Conservation (phyloP, 2,329 filamentous ascomycete genomes). For the Helotiales sp. region DNA sequence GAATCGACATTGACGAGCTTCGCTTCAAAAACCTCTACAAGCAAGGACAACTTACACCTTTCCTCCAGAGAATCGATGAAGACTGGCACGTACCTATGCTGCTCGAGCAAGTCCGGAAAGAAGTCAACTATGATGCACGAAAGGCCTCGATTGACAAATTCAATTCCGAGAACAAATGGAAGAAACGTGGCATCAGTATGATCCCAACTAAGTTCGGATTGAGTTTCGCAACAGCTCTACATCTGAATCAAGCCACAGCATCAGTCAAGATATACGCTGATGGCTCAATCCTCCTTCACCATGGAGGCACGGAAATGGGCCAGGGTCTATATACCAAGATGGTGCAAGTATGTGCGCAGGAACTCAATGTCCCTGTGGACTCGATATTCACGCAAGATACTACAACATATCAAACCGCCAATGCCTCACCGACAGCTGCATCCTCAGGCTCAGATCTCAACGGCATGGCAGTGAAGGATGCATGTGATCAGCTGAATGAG, state of each 20-base stretch:
- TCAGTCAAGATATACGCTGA: conserved; percentile 96
- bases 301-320: conserved; percentile 96
- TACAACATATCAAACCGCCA: conserved; percentile 89
- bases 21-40: conserved; percentile 87
- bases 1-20: conserved; percentile 76
- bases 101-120: conserved; percentile 80
- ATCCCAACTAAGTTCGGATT: conserved; percentile 97
- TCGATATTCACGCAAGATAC: conserved; percentile 90
- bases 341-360: conserved; percentile 88
- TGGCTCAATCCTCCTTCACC: conserved; percentile 84
- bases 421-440: conserved; percentile 86
- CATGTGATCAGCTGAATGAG: conserved; percentile 84
- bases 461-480: conserved; percentile 90
- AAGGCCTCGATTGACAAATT: conserved; percentile 70
- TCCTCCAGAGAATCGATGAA: conserved; percentile 82
- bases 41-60: conserved; percentile 75
- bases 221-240: conserved; percentile 83
- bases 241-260: conserved; percentile 91
- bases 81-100: conserved; percentile 88
- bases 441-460: conserved; percentile 95
- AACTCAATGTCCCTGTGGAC: conserved; percentile 75
- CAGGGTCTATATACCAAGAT: conserved; percentile 94
- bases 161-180: conserved; percentile 86
- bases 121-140: conserved; percentile 69
- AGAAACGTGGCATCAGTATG: conserved; percentile 71